A percentile compares a stretch with the other conserved stretches of the same genome.
phyloP scores from a whole-genome alignment of 148 eudicot species.

The Nyssa sinensis region DNA sequence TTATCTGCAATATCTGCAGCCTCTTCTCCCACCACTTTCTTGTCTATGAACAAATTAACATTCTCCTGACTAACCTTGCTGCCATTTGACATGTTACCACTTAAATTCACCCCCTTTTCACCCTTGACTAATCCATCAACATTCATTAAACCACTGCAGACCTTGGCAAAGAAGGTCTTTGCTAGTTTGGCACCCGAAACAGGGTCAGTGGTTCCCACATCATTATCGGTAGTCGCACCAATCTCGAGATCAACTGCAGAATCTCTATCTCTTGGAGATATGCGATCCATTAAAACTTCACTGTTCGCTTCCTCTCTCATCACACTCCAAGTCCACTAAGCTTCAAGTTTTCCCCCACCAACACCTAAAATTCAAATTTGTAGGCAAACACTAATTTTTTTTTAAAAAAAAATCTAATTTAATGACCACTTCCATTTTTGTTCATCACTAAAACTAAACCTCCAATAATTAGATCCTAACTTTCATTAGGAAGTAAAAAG shows the following conservation, averaged over 20 bases:
- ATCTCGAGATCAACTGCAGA: conserved; percentile 56
- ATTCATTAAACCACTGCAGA: conserved; percentile 22
- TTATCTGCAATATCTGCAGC: conserved; percentile 26
- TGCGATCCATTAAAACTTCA: conserved; percentile 34
- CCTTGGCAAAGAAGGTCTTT: conserved; percentile 5
- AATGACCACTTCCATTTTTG: no score
- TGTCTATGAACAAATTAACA: conserved; percentile 31
- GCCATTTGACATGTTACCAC: conserved; percentile 6
- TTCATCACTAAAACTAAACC: background rate
- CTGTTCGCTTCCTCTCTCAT: background rate
- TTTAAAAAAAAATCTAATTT: background rate
- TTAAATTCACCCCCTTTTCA: conserved; percentile 27
- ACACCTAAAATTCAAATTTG: background rate
- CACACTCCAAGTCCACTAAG: conserved; percentile 7
- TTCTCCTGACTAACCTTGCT: conserved; percentile 27
- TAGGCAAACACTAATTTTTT: background rate
- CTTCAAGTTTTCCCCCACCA: background rate
- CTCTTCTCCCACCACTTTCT: conserved; percentile 31
- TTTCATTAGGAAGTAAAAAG: background rate
- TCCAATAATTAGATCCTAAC: background rate
- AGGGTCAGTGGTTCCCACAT: conserved; percentile 19
- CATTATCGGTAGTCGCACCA: conserved; percentile 31
- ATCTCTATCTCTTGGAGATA: conserved; percentile 28
- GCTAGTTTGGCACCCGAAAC: conserved; percentile 12
- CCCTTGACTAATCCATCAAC: conserved; percentile 21